Conservation (phyloP, 306 rosid species). For the Psophocarpus tetragonolobus region DNA sequence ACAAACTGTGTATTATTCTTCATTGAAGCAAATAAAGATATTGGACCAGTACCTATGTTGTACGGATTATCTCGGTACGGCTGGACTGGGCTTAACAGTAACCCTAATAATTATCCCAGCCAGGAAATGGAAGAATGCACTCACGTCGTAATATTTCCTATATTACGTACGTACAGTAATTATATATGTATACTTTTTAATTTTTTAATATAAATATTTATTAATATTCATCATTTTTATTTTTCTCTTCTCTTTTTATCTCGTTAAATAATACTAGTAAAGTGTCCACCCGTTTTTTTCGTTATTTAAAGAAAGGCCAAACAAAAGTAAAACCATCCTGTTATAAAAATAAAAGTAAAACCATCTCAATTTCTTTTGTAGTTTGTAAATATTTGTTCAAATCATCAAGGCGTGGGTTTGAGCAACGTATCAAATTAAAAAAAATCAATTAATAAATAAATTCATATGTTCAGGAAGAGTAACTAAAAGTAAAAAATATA, state of each 20-base stretch:
- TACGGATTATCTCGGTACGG: constrained; percentile 40
- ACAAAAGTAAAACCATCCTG: too few relatives aligned
- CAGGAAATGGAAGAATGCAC: background rate
- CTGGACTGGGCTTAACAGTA: constrained; percentile 1
- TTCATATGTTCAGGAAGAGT: background rate
- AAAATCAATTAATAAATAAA: too few relatives aligned
- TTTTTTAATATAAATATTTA: background rate
- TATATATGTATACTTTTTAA: background rate
- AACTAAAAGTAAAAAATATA: background rate
- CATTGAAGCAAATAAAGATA: constrained; percentile 11
- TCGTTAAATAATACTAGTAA: background rate
- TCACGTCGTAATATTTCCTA: background rate
- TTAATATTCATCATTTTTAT: background rate
- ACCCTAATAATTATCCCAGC: background rate
- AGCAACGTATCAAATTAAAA: background rate
- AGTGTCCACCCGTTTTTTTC: too few relatives aligned
- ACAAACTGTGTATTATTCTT: background rate
- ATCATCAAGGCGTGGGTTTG: background rate
- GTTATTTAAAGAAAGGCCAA: too few relatives aligned
- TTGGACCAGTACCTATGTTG: constrained; percentile 41
- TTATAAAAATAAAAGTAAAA: too few relatives aligned
- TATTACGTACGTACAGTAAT: background rate
- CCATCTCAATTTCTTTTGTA: background rate
- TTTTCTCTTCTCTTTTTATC: background rate
- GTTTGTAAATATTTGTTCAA: background rate